Evolutionary conservation across 2,329 filamentous ascomycete species (phyloP).

Genomic region (Epichloe typhina): DNA sequence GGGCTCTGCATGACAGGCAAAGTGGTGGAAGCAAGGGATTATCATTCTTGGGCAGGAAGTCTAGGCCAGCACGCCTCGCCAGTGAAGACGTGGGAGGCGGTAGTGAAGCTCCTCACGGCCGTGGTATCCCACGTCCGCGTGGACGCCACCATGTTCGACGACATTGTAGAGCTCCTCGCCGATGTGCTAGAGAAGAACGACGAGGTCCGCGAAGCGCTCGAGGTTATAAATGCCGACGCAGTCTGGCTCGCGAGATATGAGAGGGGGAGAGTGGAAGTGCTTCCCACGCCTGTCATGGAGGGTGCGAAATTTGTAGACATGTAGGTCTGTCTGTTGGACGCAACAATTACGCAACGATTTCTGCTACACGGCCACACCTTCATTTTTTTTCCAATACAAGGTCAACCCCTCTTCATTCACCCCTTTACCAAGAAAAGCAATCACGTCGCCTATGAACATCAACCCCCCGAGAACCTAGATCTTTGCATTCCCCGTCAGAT

Average conservation of each 20-base stretch:
- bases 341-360: no score
- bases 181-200: conserved; percentile 31
- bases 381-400: no score
- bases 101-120: conserved; percentile 43
- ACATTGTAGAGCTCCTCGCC: conserved; percentile 50
- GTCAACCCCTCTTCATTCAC: no score
- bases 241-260: conserved; percentile 57
- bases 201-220: conserved; percentile 43
- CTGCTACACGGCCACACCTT: no score
- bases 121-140: conserved; percentile 51
- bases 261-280: conserved; percentile 24
- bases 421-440: no score
- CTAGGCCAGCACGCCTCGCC: conserved; percentile 48
- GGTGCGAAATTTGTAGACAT: conserved; percentile 26
- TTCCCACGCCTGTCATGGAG: conserved; percentile 27
- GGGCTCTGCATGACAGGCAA: conserved; percentile 9
- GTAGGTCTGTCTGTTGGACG: conserved; percentile 1
- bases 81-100: conserved; percentile 50
- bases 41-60: conserved; percentile 17
- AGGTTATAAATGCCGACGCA: conserved; percentile 56
- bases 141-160: conserved; percentile 58
- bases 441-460: no score
- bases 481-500: conserved; percentile 41
- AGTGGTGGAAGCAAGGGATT: conserved; percentile 3
- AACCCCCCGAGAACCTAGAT: conserved; percentile 22